These are phyloP conservation scores for Leccinum uliginosum DNA, from an alignment of 768 basidiomycete species.

Conservation along the genomic window DNA sequence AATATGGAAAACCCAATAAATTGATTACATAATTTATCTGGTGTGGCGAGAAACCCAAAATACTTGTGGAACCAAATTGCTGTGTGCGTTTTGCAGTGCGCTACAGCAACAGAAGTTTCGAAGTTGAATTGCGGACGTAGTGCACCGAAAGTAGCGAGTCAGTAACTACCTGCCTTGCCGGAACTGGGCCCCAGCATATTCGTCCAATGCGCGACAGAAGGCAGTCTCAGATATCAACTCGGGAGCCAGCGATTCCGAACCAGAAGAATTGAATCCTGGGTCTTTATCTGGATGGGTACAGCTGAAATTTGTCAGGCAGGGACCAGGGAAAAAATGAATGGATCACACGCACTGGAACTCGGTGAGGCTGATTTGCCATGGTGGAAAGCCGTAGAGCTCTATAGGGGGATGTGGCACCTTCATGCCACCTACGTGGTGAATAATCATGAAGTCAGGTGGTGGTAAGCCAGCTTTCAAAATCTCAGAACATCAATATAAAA, in stretches of 20 bases:
- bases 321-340: neutral
- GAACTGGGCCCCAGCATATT: constrained; percentile 71
- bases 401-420: constrained; percentile 40
- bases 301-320: constrained; percentile 13
- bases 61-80: neutral
- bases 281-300: constrained; percentile 20
- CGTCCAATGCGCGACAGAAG: constrained; percentile 69
- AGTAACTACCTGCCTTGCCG: constrained; percentile 64
- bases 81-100: neutral
- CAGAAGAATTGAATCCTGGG: neutral
- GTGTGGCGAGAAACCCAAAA: neutral
- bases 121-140: neutral
- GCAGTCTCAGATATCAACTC: constrained; percentile 46
- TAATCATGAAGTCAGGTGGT: constrained; percentile 73
- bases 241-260: neutral
- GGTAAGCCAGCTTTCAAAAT: constrained; percentile 52
- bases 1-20: neutral
- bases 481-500: constrained; percentile 7
- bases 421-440: constrained; percentile 51
- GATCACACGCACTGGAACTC: constrained; percentile 63
- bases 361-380: constrained; percentile 80
- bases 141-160: constrained; percentile 3
- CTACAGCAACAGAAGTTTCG: neutral
- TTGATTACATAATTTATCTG: neutral
- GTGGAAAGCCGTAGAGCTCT: constrained; percentile 74